A percentile compares a stretch with the other conserved stretches of the same genome.
These are phyloP conservation scores for Alternaria conjuncta DNA, from an alignment of 2,329 filamentous ascomycete genomes.

Conservation along the genomic window DNA sequence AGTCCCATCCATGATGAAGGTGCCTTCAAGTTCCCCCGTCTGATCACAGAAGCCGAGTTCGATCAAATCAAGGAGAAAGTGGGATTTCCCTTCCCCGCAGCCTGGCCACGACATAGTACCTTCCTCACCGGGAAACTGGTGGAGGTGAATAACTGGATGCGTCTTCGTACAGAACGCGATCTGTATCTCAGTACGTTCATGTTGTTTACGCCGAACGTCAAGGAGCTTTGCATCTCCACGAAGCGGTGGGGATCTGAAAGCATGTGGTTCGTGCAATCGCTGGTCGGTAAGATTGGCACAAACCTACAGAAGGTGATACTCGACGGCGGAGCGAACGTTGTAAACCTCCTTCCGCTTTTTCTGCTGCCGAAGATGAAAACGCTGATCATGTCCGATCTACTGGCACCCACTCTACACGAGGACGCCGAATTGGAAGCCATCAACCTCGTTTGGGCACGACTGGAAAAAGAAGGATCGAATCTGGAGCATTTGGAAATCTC, in stretches of 20 bases:
- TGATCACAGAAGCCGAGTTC: neutral
- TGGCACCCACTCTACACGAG: neutral
- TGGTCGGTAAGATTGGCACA: neutral
- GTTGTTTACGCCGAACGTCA: conserved; percentile 1
- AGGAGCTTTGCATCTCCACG: neutral
- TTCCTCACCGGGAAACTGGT: neutral
- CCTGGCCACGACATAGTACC: neutral
- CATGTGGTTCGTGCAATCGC: conserved; percentile 3
- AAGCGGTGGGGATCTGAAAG: neutral
- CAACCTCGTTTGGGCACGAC: neutral
- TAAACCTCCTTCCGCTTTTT: conserved; percentile 3
- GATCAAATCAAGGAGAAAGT: neutral
- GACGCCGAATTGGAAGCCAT: neutral
- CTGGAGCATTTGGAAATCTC: conserved; percentile 1
- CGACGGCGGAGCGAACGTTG: neutral
- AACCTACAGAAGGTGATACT: neutral
- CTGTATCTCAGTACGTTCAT: neutral
- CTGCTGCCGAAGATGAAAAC: conserved; percentile 2
- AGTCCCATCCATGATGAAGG: neutral
- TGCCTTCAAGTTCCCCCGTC: neutral
- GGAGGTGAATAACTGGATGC: neutral
- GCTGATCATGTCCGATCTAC: neutral
- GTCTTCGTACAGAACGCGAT: neutral
- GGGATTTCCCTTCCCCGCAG: neutral
- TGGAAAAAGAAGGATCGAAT: conserved; percentile 2